Evolutionary conservation across 192 early-diverging fungal species (phyloP), one percentile per base, ranked within the genome.

Genomic region (Gigaspora rosea): DNA sequence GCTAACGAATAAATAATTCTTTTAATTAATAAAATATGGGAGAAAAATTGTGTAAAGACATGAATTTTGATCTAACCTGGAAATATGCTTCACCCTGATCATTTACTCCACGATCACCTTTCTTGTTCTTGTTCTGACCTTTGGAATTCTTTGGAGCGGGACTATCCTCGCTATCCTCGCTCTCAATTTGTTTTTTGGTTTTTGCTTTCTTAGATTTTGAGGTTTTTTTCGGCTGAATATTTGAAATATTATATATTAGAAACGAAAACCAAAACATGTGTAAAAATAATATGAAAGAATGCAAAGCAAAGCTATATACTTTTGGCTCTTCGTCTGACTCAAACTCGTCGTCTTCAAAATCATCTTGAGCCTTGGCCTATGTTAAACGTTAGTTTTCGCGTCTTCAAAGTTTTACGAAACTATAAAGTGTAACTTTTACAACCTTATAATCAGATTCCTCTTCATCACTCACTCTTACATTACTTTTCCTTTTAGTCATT

Each of bases 51-150:
- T 16, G 13, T 33, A 12, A 27, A 13, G 9, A 32, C 22, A 52
- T 22, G 22, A 32, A 27, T 27, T 50, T 52, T 16, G 0, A 32
- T 71, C 9, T 71, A 51, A 71, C 69, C 48, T 71, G 51, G 16
- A 71, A 71, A 54, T 71, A 71, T 22, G 69, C n/a, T 15, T 71
- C 69, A 27, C 69, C 69, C 5, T 35, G 12, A 54, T 16, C 48
- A 71, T 36, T 54, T 71, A 51, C 69, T 49, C 50, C 69, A 50
- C 33, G 32, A 51, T 71, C 69, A 66, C 18, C 41, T 47, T 41
- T 18, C 15, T 66, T 35, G 10, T 35, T 36, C 4, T 32, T 35
- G 10, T 35, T 36, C 4, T 32, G n/a, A 8, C 59, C 9, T 66
- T n/a, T 66, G 8, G n/a, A 4, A 10, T 66, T 66, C 41, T 66